Conservation (phyloP, 768 basidiomycete genomes). For the Galerina sulciceps region DNA sequence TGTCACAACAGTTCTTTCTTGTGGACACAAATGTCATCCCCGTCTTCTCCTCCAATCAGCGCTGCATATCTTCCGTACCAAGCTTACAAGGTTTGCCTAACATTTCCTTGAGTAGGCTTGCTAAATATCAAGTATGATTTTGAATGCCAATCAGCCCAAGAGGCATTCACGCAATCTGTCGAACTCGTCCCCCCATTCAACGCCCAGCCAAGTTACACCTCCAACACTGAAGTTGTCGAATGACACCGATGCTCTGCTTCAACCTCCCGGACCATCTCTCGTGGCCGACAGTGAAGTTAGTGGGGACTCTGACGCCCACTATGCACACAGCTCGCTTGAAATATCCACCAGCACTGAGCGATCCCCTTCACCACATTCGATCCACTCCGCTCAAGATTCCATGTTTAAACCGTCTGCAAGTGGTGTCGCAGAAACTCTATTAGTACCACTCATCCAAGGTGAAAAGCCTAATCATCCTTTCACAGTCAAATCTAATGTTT, state of each 20-base stretch:
- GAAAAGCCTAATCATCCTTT: too few species aligned
- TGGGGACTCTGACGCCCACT: neutral
- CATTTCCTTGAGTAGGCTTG: constrained; percentile 3
- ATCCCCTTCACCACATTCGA: neutral
- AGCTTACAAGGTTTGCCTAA: constrained; percentile 48
- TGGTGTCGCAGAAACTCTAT: neutral
- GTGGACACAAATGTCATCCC: constrained; percentile 31
- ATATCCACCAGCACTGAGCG: neutral
- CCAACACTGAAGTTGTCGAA: constrained; percentile 31
- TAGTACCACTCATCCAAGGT: too few species aligned
- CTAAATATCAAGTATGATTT: constrained; percentile 15
- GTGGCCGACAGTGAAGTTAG: constrained; percentile 17
- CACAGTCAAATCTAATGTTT: too few species aligned
- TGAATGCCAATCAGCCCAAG: constrained; percentile 42
- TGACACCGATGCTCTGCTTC: constrained; percentile 24
- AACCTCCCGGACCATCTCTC: constrained; percentile 17
- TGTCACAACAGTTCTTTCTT: constrained; percentile 3
- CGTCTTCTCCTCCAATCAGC: constrained; percentile 27
- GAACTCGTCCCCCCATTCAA: constrained; percentile 27
- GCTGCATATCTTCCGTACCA: constrained; percentile 47
- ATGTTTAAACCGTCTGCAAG: neutral
- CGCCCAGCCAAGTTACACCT: constrained; percentile 30
- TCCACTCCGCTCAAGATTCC: neutral
- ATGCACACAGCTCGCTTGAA: neutral
- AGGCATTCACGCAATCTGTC: constrained; percentile 46